Evolutionary conservation across 2,329 filamentous ascomycete genomes (phyloP).

Genomic region (Phoma herbarum): DNA sequence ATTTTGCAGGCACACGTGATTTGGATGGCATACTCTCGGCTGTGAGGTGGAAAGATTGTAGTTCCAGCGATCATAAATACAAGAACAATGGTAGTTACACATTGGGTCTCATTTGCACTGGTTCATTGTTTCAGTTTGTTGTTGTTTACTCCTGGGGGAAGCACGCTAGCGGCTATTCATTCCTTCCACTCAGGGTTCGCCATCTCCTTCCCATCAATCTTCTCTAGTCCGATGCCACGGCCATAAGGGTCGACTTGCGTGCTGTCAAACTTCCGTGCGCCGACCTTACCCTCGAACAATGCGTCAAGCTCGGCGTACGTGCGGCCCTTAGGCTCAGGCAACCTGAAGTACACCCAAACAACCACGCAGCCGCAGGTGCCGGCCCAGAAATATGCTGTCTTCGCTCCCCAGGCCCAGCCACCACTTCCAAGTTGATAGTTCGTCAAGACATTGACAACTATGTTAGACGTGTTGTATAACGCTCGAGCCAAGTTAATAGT

Average conservation of each 20-base stretch:
- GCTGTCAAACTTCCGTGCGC: conserved; percentile 37
- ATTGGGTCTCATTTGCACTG: neutral
- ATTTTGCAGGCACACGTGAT: neutral
- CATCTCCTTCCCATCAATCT: conserved; percentile 22
- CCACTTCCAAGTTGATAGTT: conserved; percentile 49
- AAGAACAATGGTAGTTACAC: neutral
- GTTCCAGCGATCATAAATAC: neutral
- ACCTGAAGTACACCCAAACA: conserved; percentile 78
- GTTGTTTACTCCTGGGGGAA: neutral
- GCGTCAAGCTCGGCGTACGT: conserved; percentile 86
- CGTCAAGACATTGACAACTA: conserved; percentile 81
- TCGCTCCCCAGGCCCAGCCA: conserved; percentile 86
- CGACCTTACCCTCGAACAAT: conserved; percentile 69
- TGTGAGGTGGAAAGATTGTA: neutral
- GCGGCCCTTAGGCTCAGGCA: conserved; percentile 80
- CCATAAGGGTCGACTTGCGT: conserved; percentile 36
- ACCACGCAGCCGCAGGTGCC: conserved; percentile 79
- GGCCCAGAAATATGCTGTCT: conserved; percentile 84
- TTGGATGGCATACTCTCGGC: neutral
- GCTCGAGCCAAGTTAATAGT: conserved; percentile 85
- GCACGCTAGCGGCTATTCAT: conserved; percentile 5
- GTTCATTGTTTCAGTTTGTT: neutral
- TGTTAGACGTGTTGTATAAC: conserved; percentile 77
- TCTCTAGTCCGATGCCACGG: conserved; percentile 19
- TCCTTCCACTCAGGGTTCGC: conserved; percentile 28